These are phyloP conservation scores for Hypoxylon sp. DNA, from an alignment of 2,329 filamentous ascomycete species.

Conservation along the genomic window DNA sequence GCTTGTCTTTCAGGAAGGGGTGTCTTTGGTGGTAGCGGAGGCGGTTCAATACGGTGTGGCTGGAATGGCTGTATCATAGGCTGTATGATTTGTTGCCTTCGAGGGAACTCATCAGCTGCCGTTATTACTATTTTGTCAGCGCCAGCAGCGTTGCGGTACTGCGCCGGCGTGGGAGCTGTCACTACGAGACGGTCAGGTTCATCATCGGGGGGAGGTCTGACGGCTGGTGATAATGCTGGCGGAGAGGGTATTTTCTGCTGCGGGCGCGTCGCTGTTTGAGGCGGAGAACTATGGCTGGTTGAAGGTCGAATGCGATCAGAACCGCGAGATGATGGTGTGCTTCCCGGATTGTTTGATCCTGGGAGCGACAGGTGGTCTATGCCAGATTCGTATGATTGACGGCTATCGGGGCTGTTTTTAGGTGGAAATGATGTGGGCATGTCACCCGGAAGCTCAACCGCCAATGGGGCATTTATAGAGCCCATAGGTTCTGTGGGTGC, in stretches of 20 bases:
- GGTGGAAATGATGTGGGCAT: constrained; percentile 53
- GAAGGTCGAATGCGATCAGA: constrained; percentile 57
- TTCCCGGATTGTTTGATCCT: constrained; percentile 39
- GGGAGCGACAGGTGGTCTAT: constrained; percentile 58
- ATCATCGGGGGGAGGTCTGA: constrained; percentile 46
- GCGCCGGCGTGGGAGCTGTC: constrained; percentile 65
- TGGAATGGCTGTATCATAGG: constrained; percentile 44
- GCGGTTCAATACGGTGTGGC: constrained; percentile 64
- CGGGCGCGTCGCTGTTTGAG: constrained; percentile 45
- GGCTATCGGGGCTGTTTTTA: constrained; percentile 52
- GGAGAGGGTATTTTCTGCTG: constrained; percentile 39
- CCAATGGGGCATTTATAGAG: constrained; percentile 57
- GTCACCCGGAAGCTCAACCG: constrained; percentile 67
- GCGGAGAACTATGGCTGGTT: constrained; percentile 45
- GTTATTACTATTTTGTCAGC: constrained; percentile 75
- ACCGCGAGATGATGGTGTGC: constrained; percentile 58
- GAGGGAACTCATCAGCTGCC: constrained; percentile 65
- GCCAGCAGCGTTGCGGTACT: constrained; percentile 65
- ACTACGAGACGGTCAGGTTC: constrained; percentile 64
- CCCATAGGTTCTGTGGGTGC: constrained; percentile 47
- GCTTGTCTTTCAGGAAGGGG: constrained; percentile 66
- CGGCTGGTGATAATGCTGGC: constrained; percentile 25
- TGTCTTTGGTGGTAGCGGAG: constrained; percentile 80
- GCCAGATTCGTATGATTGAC: constrained; percentile 66
- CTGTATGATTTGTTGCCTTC: constrained; percentile 46